phyloP scores from a whole-genome alignment of 768 basidiomycete species.

The Lactarius vividus region DNA sequence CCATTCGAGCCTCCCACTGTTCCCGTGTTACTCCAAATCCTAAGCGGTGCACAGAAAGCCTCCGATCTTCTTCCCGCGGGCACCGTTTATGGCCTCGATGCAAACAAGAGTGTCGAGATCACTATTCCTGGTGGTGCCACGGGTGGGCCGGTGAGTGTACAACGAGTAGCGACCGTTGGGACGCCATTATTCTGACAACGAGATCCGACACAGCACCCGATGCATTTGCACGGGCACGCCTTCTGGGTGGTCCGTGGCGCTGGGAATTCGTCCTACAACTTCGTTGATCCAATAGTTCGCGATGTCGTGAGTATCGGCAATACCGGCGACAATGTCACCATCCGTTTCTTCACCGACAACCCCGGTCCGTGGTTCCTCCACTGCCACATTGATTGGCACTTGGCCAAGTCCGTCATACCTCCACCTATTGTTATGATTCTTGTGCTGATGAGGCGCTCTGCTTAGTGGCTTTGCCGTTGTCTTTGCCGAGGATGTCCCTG shows the following conservation, averaged over 20 bases:
- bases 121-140: conserved; percentile 44
- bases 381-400: conserved; percentile 36
- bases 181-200: neutral
- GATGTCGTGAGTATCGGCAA: conserved; percentile 28
- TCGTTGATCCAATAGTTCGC: conserved; percentile 26
- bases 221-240: conserved; percentile 24
- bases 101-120: conserved; percentile 47
- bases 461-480: conserved; percentile 21
- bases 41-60: conserved; percentile 50
- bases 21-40: conserved; percentile 57
- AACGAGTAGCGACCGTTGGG: neutral
- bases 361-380: conserved; percentile 34
- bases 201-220: conserved; percentile 15
- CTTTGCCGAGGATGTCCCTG: conserved; percentile 22
- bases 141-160: conserved; percentile 32
- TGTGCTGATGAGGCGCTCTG: neutral
- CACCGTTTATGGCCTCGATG: conserved; percentile 46
- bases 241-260: conserved; percentile 19
- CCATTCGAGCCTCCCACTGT: conserved; percentile 42
- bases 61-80: conserved; percentile 49
- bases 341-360: conserved; percentile 35
- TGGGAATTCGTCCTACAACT: conserved; percentile 22
- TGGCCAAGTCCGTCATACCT: conserved; percentile 53
- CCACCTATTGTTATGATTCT: conserved; percentile 42
- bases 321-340: conserved; percentile 25